Conservation (phyloP, 495 filamentous ascomycete genomes). For the Sabuloglossum arenarium region DNA sequence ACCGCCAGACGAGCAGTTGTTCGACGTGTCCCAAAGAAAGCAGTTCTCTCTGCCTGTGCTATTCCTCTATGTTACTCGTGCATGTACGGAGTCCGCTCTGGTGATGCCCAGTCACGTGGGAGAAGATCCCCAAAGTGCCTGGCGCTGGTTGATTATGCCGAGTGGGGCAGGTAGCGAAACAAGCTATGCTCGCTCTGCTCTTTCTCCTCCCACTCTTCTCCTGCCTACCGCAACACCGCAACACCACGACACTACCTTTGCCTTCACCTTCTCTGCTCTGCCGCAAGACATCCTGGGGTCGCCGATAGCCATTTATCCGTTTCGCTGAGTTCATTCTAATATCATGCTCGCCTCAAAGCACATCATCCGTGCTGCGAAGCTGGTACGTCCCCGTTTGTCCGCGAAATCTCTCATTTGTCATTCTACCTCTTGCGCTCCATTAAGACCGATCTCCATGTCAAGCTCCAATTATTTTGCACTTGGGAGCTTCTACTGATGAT, state of each 20-base stretch:
- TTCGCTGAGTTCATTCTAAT: slow-evolving; percentile 1
- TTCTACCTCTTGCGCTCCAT: slow-evolving; percentile 3
- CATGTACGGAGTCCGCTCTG: no score
- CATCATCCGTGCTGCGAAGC: slow-evolving; percentile 34
- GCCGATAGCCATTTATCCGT: background rate
- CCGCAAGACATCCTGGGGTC: background rate
- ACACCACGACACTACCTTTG: background rate
- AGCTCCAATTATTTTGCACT: background rate
- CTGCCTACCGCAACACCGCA: background rate
- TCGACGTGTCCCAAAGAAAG: background rate
- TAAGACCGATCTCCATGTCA: background rate
- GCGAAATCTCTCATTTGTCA: background rate
- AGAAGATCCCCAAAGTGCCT: no score
- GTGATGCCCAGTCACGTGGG: no score
- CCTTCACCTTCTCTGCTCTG: background rate
- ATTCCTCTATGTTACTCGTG: no score
- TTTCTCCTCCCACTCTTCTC: background rate
- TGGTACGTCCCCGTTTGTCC: slow-evolving; percentile 22
- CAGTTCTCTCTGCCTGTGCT: no score
- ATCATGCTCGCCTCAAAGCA: slow-evolving; percentile 33
- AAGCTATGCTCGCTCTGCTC: no score
- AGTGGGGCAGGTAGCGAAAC: no score
- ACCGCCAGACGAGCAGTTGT: background rate
- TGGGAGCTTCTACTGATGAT: slow-evolving; percentile 11
- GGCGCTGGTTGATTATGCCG: no score